These are phyloP conservation scores for Ceratobasidium sp. DNA, from an alignment of 1,284 basidiomycete genomes.

Conservation along the genomic window DNA sequence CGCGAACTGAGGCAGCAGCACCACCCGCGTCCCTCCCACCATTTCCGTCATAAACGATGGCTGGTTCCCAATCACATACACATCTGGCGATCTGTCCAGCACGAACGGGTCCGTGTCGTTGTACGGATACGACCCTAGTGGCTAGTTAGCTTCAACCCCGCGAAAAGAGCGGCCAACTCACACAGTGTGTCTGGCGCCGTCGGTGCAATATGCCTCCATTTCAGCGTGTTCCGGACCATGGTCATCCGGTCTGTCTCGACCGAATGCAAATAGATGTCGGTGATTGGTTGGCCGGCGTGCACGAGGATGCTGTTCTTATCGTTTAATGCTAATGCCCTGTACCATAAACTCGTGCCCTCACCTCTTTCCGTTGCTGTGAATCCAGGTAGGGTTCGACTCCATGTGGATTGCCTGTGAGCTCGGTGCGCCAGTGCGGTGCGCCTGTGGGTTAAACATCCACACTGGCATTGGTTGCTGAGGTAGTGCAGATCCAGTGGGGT, in stretches of 20 bases:
- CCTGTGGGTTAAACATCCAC: constrained; percentile 77
- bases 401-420: constrained; percentile 71
- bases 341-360: background rate
- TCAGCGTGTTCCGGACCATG: constrained; percentile 82
- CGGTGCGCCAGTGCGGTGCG: constrained; percentile 43
- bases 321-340: constrained; percentile 48
- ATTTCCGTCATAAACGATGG: constrained; percentile 80
- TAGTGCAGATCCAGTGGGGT: constrained; percentile 88
- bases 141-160: background rate
- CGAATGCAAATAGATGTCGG: constrained; percentile 96
- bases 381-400: constrained; percentile 92
- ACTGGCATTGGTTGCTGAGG: constrained; percentile 95
- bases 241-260: constrained; percentile 67
- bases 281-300: constrained; percentile 90
- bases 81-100: constrained; percentile 81
- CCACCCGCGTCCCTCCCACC: constrained; percentile 70
- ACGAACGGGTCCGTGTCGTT: constrained; percentile 91
- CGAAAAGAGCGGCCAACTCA: constrained; percentile 49
- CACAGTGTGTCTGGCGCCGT: constrained; percentile 98
- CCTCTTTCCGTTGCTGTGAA: constrained; percentile 58
- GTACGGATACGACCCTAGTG: constrained; percentile 91
- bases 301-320: constrained; percentile 71
- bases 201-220: constrained; percentile 96
- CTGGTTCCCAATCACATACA: constrained; percentile 95
- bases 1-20: constrained; percentile 87